phyloP scores from a whole-genome alignment of 2,329 filamentous ascomycete species.

The Penicillium sp. region DNA sequence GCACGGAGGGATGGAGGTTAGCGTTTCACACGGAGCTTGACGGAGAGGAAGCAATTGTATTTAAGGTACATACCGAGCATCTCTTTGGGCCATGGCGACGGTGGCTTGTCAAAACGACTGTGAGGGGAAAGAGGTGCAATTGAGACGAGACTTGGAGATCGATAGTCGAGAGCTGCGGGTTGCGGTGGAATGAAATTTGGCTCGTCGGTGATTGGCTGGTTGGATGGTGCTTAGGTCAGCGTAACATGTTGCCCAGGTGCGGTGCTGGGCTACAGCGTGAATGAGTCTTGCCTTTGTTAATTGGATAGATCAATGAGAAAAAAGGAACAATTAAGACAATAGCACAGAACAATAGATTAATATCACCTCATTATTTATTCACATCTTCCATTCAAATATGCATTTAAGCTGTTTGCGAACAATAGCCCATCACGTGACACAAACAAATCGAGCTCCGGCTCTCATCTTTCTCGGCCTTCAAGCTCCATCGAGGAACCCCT shows the following conservation, averaged over 20 bases:
- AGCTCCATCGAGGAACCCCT: conserved; percentile 21
- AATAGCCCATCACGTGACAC: conserved; percentile 17
- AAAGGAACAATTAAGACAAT: not conserved
- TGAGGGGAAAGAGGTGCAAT: conserved; percentile 18
- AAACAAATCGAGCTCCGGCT: conserved; percentile 26
- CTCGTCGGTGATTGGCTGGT: conserved; percentile 35
- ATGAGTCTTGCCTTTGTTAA: not conserved
- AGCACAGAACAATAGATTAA: not conserved
- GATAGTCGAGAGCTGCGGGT: conserved; percentile 26
- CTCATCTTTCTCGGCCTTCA: conserved; percentile 15
- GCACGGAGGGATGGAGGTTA: conserved; percentile 25
- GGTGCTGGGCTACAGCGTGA: not conserved
- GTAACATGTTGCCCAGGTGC: not conserved
- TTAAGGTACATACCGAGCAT: conserved; percentile 30
- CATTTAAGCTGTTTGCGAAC: not conserved
- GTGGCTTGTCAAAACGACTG: conserved; percentile 17
- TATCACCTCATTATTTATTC: not conserved
- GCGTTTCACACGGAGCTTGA: conserved; percentile 15
- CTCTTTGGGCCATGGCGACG: conserved; percentile 33
- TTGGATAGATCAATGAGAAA: too few relatives aligned
- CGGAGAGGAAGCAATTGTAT: not conserved
- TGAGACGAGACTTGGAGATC: conserved; percentile 21
- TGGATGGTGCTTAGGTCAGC: conserved; percentile 20
- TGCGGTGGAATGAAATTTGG: conserved; percentile 34
- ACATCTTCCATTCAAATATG: not conserved